Evolutionary conservation across 2,329 filamentous ascomycete species (phyloP), one percentile per base, ranked within the genome.

Genomic region (Chaetomium sp.): DNA sequence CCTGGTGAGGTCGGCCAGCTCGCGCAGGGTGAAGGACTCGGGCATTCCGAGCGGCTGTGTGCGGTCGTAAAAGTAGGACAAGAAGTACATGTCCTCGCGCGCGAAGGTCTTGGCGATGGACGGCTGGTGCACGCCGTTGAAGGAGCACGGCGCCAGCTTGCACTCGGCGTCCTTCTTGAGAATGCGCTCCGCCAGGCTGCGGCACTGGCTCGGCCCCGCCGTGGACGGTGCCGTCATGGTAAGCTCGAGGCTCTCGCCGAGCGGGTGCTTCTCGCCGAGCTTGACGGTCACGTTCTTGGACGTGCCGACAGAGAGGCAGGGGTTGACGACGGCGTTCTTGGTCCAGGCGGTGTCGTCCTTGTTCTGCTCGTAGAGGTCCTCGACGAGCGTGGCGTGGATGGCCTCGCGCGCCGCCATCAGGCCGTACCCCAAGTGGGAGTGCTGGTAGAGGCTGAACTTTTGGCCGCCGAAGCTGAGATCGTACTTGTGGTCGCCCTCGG

Each of bases 61-160:
- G 73, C 96, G 93, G 82, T 99, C 95, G 80, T 90, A 97, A 80
- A 99, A 99, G 85, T 96, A 99, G 33, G 92, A 96, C 79, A 99
- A 94, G 71, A 98, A 92, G 80, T 94, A 99, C 47, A 98, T 87
- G 73, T 97, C 93, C 78, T 98, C 94, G 68, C 85, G 85, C 29
- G 91, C 82, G 74, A 99, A 99, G 0, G 95, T 99, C 83, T 97
- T 96, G 71, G 87, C 88, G 56, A 99, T 84, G 25, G 90, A 89
- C 10, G 95, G 95, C 78, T 99, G 95, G 80, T 99, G 92, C 33
- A 99, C 88, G 69, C 95, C 95, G 77, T 97, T 96, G 87, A 99
- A 99, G 1, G 95, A 97, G 82, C 95, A 99, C n/a, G 95, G 95
- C 0, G 91, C 85, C 57, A 98, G 80, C 68, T 84, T 83, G 81